Evolutionary conservation across 495 filamentous ascomycete species (phyloP).

Genomic region (Pseudoneurospora amorphoporcata): DNA sequence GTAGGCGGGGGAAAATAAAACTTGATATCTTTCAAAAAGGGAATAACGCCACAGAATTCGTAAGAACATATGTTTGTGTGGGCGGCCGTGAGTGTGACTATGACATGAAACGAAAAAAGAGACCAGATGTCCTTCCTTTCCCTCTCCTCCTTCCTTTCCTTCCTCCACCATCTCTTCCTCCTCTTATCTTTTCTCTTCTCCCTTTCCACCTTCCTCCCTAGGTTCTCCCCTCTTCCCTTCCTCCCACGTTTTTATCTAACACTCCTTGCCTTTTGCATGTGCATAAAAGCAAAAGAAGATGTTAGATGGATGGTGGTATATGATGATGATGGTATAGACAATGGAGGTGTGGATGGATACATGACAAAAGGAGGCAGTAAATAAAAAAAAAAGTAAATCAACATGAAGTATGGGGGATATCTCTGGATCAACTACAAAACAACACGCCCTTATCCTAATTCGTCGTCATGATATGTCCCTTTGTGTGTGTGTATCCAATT

Average conservation of each 20-base stretch:
- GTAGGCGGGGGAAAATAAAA: background rate
- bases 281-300: background rate
- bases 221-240: background rate
- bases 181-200: background rate
- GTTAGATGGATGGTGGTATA: background rate
- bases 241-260: background rate
- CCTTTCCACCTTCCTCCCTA: background rate
- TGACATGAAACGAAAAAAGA: background rate
- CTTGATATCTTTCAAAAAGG: background rate
- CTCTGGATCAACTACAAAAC: background rate
- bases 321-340: background rate
- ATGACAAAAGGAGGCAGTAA: background rate
- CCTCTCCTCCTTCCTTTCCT: background rate
- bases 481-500: background rate
- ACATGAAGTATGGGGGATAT: background rate
- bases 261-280: background rate
- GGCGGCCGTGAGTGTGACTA: background rate
- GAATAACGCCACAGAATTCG: background rate
- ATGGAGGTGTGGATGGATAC: background rate
- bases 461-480: background rate
- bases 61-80: background rate
- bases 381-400: background rate
- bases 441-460: background rate
- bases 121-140: background rate
- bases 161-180: background rate